phyloP scores from a whole-genome alignment of 164 flowering plant species.

The Echeveria elegans region DNA sequence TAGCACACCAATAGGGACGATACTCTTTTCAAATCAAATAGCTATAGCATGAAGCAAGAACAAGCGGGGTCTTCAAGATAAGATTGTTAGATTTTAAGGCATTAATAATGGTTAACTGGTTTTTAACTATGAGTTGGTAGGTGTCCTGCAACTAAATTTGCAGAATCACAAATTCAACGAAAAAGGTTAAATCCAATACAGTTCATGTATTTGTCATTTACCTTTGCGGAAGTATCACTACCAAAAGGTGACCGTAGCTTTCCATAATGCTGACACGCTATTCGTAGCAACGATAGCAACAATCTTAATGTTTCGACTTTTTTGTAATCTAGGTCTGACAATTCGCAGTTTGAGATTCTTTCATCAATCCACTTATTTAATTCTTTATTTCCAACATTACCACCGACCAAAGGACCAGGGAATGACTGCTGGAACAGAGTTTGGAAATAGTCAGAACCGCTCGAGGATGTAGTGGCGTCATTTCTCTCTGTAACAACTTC shows the following conservation, averaged over 20 bases:
- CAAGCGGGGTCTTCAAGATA: too few species aligned
- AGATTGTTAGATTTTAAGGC: too few species aligned
- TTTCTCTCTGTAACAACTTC: slow-evolving; percentile 44
- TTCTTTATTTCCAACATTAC: slow-evolving; percentile 74
- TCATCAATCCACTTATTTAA: slow-evolving; percentile 91
- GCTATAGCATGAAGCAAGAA: too few species aligned
- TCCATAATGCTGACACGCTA: slow-evolving; percentile 89
- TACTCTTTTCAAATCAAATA: too few species aligned
- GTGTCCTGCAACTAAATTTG: too few species aligned
- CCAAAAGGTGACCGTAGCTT: slow-evolving; percentile 95
- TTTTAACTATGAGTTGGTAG: too few species aligned
- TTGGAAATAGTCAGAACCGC: slow-evolving; percentile 43
- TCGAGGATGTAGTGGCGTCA: slow-evolving; percentile 22
- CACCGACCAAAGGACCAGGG: slow-evolving; percentile 95
- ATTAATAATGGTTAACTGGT: too few species aligned
- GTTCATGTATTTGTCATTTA: slow-evolving; percentile 15
- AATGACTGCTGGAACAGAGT: slow-evolving; percentile 63
- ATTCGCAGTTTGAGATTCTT: slow-evolving; percentile 56
- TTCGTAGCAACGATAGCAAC: slow-evolving; percentile 82
- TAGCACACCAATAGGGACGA: too few species aligned
- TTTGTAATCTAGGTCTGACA: slow-evolving; percentile 34
- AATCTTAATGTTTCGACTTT: slow-evolving; percentile 52
- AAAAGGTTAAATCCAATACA: too few species aligned
- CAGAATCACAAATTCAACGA: too few species aligned
- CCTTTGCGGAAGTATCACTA: slow-evolving; percentile 51